Conservation (phyloP, 176 grass and related monocot genomes). For the Dactylis glomerata region DNA sequence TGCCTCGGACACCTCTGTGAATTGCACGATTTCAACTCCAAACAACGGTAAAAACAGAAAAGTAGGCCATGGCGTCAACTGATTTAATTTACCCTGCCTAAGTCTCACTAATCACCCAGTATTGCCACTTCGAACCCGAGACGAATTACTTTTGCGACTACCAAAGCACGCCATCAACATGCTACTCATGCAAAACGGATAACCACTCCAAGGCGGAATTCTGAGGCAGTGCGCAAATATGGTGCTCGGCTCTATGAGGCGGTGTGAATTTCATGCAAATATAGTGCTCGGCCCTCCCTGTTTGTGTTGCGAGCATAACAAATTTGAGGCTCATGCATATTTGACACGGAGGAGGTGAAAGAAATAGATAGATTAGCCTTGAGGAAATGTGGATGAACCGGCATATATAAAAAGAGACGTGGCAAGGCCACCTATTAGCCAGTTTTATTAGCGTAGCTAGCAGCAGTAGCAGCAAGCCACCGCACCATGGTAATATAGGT, state of each 20-base stretch:
- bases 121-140: too few relatives aligned
- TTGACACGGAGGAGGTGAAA: background rate
- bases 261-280: background rate
- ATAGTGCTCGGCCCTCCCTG: background rate
- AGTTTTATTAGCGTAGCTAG: background rate
- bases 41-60: background rate
- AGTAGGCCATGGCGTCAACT: too few relatives aligned
- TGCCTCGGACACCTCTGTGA: background rate
- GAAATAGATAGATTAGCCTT: too few relatives aligned
- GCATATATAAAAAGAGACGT: background rate
- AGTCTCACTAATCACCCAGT: too few relatives aligned
- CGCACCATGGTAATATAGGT: too few relatives aligned
- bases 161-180: background rate
- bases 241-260: too few relatives aligned
- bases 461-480: too few relatives aligned
- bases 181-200: background rate
- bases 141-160: background rate
- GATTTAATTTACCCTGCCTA: too few relatives aligned
- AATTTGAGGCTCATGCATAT: slow-evolving; percentile 1
- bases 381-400: background rate
- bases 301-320: background rate
- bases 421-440: background rate
- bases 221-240: too few relatives aligned
- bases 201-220: background rate
- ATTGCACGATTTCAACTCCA: background rate